Evolutionary conservation across 2,329 filamentous ascomycete species (phyloP), one percentile per base, ranked within the genome.

Genomic region (Tolypocladium capitatum): DNA sequence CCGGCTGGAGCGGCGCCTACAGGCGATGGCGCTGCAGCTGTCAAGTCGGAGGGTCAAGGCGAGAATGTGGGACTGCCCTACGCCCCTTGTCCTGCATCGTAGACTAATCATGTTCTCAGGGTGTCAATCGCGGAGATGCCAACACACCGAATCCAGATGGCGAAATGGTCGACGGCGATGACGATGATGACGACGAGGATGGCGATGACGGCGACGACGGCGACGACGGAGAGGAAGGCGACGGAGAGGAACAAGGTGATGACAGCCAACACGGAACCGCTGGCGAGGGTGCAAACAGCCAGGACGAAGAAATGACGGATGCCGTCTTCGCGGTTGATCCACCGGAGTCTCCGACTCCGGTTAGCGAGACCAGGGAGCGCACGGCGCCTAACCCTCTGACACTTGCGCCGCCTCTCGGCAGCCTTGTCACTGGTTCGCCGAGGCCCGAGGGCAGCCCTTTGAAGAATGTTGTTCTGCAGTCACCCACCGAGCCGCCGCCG

Each of bases 121-220:
- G 53, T 28, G 58, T 64, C 47, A 74, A 68, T 55, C 64, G 62
- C 60, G 67, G 69, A 72, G 51, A 68, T 34, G 69, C 68, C 14
- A 68, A 69, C 27, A 63, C 61, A 14, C 63, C 63, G n/a, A 68
- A 68, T 43, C 67, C 68, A 14, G 75, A 77, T 51, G 71, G 67
- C 53, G 73, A 77, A 50, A 75, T 76, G 67, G 70, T 67, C 1
- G 80, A 81, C 38, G 70, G 67, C 24, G 68, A 70, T 30, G 66
- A 68, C 3, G 64, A 73, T 18, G 70, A 66, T n/a, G 62, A 63
- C 59, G 66, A 68, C 9, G 72, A 71, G 3, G 72, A 70, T 18
- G 72, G 73, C 2, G 73, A 69, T 2, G 70, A 65, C 4, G 71
- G 70, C 4, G 69, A 69, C 2, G 70, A 72, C 3, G 73, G 66